Percentiles rank a stretch among this genome's conserved stretches.
These are phyloP conservation scores for Suzukiozyma palmioleophila DNA, from an alignment of 1,139 yeast genomes.

Conservation along the genomic window DNA sequence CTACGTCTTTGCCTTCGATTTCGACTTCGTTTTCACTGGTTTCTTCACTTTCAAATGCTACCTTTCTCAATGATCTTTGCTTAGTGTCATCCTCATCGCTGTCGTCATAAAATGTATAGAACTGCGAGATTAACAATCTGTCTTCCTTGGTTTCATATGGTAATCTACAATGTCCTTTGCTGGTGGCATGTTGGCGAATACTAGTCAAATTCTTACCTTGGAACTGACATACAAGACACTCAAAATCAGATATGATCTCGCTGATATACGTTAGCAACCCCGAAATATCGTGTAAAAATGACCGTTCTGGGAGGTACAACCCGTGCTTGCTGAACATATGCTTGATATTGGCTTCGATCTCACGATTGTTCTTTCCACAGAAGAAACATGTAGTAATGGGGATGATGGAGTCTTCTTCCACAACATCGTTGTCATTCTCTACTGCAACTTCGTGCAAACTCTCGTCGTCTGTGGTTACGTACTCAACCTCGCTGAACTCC, in stretches of 20 bases:
- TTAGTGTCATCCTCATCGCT: constrained; percentile 11
- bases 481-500: constrained; percentile 13
- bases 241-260: constrained; percentile 42
- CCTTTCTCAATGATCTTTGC: constrained; percentile 12
- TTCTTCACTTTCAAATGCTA: constrained; percentile 3
- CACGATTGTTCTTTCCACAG: constrained; percentile 35
- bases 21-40: constrained; percentile 11
- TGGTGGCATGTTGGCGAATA: constrained; percentile 46
- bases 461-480: constrained; percentile 20
- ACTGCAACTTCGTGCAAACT: constrained; percentile 22
- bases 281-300: constrained; percentile 35
- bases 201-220: constrained; percentile 45
- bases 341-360: constrained; percentile 38
- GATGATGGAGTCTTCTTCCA: constrained; percentile 18
- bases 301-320: constrained; percentile 46
- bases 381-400: constrained; percentile 39
- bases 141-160: constrained; percentile 51
- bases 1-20: constrained; percentile 15
- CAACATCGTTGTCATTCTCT: constrained; percentile 18
- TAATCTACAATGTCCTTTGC: constrained; percentile 52
- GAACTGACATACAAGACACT: constrained; percentile 53
- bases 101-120: constrained; percentile 36
- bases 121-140: constrained; percentile 32
- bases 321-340: constrained; percentile 51
- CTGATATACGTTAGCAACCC: constrained; percentile 45